phyloP scores from a whole-genome alignment of 2,329 filamentous ascomycete species.

The Colletotrichum tropicale region DNA sequence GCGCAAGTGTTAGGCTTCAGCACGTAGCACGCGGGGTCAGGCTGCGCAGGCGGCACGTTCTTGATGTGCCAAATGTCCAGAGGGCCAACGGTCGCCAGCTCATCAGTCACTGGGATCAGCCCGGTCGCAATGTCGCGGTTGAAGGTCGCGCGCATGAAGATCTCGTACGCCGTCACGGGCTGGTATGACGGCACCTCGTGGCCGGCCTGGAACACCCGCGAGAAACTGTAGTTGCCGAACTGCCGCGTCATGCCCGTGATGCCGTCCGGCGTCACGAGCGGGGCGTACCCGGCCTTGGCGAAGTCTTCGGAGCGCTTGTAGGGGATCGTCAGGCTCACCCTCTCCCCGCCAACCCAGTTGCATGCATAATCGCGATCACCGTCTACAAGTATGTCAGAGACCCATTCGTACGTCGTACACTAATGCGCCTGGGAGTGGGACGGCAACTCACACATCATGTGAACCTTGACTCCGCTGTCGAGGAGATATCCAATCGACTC shows the following conservation, averaged over 20 bases:
- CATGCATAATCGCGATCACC: constrained; percentile 49
- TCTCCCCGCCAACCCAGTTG: constrained; percentile 66
- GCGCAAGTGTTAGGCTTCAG: constrained; percentile 61
- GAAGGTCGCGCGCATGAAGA: constrained; percentile 58
- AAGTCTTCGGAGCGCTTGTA: constrained; percentile 48
- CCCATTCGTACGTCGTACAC: neutral
- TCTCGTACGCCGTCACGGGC: constrained; percentile 50
- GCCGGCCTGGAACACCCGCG: constrained; percentile 61
- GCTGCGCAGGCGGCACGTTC: constrained; percentile 49
- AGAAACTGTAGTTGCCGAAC: constrained; percentile 69
- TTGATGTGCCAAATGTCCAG: constrained; percentile 48
- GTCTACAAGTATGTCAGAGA: constrained; percentile 29
- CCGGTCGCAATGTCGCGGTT: constrained; percentile 56
- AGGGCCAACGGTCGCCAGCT: constrained; percentile 31
- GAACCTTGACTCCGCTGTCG: constrained; percentile 61
- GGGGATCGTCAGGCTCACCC: constrained; percentile 61
- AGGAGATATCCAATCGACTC: constrained; percentile 47
- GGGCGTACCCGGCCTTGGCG: constrained; percentile 65
- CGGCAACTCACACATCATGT: constrained; percentile 55
- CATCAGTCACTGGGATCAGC: constrained; percentile 44
- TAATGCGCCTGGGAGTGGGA: neutral
- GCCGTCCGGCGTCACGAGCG: constrained; percentile 66
- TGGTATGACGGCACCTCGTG: constrained; percentile 60
- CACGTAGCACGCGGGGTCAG: constrained; percentile 62
- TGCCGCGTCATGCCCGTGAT: constrained; percentile 73